Evolutionary conservation across 495 filamentous ascomycete species (phyloP), one percentile per base, ranked within the genome.

Genomic region (Corynascus novoguineensis): DNA sequence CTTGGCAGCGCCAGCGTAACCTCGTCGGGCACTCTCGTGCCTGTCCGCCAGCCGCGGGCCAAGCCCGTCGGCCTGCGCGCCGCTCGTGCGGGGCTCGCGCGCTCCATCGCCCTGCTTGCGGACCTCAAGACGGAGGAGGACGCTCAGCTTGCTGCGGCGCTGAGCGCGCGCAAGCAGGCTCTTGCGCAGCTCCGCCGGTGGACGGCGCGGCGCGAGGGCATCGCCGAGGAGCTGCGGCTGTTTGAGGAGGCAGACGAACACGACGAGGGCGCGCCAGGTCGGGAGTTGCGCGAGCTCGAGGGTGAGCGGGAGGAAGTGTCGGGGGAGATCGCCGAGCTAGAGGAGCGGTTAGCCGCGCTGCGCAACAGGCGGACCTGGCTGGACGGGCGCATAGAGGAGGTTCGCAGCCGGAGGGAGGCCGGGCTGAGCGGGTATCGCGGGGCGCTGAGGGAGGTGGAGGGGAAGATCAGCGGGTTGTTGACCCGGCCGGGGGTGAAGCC

Each of bases 401-500:
- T 83, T 6, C 77, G 83, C 53, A 95, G 88, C 51, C 69, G 68
- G 28, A 57, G 73, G 32, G 79, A 83, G 50, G 76, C 78, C 0
- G 75, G 73, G 29, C 61, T 81, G 11, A 80, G 78, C 66, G 72
- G 79, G 53, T 73, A 78, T 72, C 64, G 68, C 52, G 70, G 76
- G 5, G 79, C 79, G 31, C 62, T 80, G 58, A 65, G 60, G 11
- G 91, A 96, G 63, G 90, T 95, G 58, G 86, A 87, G 66, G 88
- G 82, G 12, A 88, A 92, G 65, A 63, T 95, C 52, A 72, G 83
- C 10, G 86, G 90, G 81, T 89, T 97, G 56, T 87, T 95, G 59
- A 69, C 61, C 27, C 70, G 76, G 32, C 82, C 83, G 4, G 80
- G 78, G 5, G 68, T 79, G 14, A 66, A 64, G 25, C 73, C 75